Percentiles rank a stretch among this genome's conserved stretches.
Conservation (phyloP, 2,329 filamentous ascomycete genomes). For the Nothophaeocryptopus gaeumannii region DNA sequence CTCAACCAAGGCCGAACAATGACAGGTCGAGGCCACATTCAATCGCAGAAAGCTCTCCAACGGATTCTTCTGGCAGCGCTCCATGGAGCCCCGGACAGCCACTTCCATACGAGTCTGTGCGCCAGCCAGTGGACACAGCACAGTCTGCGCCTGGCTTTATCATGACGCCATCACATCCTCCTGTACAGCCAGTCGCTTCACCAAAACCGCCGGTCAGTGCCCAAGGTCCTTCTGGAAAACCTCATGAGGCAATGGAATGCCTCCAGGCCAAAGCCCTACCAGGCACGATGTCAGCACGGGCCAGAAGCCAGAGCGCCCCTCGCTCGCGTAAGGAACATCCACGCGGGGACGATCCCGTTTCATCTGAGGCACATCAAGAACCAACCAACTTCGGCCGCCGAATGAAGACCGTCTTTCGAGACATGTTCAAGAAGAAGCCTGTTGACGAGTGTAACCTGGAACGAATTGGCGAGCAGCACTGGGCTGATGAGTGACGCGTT, state of each 20-base stretch:
- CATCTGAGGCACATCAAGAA: neutral
- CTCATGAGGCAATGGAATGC: too few relatives aligned
- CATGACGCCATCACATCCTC: neutral
- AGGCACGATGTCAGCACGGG: conserved; percentile 1
- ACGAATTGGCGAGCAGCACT: conserved; percentile 1
- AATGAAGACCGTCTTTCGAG: neutral
- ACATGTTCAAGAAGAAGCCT: conserved; percentile 2
- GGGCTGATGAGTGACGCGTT: conserved; percentile 7
- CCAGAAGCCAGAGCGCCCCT: too few relatives aligned
- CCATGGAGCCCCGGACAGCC: neutral
- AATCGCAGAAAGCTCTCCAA: neutral
- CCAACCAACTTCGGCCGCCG: neutral
- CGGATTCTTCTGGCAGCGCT: neutral
- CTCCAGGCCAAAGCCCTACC: neutral
- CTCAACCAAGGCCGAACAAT: neutral
- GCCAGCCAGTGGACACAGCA: neutral
- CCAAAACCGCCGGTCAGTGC: conserved; percentile 3
- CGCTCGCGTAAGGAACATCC: too few relatives aligned
- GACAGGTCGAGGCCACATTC: neutral
- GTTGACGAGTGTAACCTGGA: neutral
- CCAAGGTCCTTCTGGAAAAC: too few relatives aligned
- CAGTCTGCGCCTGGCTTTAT: neutral
- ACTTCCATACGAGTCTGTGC: conserved; percentile 4
- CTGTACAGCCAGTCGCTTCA: neutral
- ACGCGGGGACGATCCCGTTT: too few relatives aligned